These are phyloP conservation scores for Mycena vulgaris DNA, from an alignment of 768 basidiomycete species.

Conservation along the genomic window DNA sequence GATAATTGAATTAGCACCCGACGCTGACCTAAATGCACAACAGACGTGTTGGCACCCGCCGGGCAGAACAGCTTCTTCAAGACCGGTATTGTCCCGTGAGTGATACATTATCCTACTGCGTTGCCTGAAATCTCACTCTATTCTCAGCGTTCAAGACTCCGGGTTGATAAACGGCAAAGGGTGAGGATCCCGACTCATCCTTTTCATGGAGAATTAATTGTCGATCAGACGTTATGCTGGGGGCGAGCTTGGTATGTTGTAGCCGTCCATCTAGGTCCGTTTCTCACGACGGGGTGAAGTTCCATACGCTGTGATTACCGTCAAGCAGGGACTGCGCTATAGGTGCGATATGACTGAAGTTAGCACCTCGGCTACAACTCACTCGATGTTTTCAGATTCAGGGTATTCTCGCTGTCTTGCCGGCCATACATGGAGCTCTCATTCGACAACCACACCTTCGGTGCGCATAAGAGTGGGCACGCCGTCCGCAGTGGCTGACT, in stretches of 20 bases:
- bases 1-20: too few relatives aligned
- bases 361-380: too few relatives aligned
- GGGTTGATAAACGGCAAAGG: constrained; percentile 59
- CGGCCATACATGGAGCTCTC: constrained; percentile 58
- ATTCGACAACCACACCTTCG: constrained; percentile 55
- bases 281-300: too few relatives aligned
- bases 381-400: constrained; percentile 50
- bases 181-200: constrained; percentile 41
- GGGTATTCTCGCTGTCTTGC: constrained; percentile 64
- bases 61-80: constrained; percentile 50
- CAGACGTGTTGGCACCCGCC: constrained; percentile 55
- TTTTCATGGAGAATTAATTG: constrained; percentile 39
- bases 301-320: constrained; percentile 60
- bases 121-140: too few relatives aligned
- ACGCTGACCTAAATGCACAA: too few relatives aligned
- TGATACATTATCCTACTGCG: constrained; percentile 26
- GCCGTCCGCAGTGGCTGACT: neutral
- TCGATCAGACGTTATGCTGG: constrained; percentile 53
- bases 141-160: constrained; percentile 51
- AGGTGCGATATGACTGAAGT: too few relatives aligned
- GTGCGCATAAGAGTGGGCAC: constrained; percentile 2
- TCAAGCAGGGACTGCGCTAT: constrained; percentile 59
- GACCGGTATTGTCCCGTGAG: constrained; percentile 51
- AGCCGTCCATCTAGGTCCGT: too few relatives aligned
- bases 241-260: too few relatives aligned